These are phyloP conservation scores for Neurospora hispaniola DNA, from an alignment of 495 filamentous ascomycete species.

Conservation along the genomic window DNA sequence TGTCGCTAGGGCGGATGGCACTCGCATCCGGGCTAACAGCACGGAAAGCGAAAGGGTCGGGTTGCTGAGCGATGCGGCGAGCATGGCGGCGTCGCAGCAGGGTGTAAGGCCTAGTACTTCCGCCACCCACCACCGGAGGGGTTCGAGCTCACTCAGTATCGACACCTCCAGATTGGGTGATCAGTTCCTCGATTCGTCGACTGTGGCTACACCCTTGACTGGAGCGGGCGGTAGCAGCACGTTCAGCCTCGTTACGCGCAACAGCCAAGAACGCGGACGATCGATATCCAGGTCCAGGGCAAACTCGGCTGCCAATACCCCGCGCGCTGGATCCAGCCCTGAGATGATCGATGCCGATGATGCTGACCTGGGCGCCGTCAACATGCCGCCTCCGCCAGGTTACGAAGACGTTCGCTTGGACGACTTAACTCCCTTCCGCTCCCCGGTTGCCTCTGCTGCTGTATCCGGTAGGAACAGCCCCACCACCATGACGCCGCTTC, in stretches of 20 bases:
- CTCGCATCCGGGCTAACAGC: slow-evolving; percentile 71
- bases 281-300: slow-evolving; percentile 15
- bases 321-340: slow-evolving; percentile 26
- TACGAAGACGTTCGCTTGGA: slow-evolving; percentile 46
- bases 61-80: slow-evolving; percentile 59
- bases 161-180: slow-evolving; percentile 22
- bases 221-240: slow-evolving; percentile 9
- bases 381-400: slow-evolving; percentile 40
- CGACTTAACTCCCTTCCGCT: slow-evolving; percentile 23
- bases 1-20: slow-evolving; percentile 80
- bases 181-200: slow-evolving; percentile 15
- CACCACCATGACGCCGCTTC: neutral
- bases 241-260: slow-evolving; percentile 10
- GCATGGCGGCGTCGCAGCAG: slow-evolving; percentile 30
- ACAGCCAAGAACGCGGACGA: neutral
- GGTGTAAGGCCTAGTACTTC: neutral
- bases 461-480: slow-evolving; percentile 25
- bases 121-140: slow-evolving; percentile 26
- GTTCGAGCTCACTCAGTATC: slow-evolving; percentile 38
- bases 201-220: slow-evolving; percentile 6
- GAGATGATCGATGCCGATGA: slow-evolving; percentile 35
- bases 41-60: slow-evolving; percentile 66
- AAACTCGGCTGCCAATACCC: slow-evolving; percentile 18
- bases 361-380: slow-evolving; percentile 35
- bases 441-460: slow-evolving; percentile 10